These are phyloP conservation scores for Lactifluus subvellereus DNA, from an alignment of 768 basidiomycete genomes.

Conservation along the genomic window DNA sequence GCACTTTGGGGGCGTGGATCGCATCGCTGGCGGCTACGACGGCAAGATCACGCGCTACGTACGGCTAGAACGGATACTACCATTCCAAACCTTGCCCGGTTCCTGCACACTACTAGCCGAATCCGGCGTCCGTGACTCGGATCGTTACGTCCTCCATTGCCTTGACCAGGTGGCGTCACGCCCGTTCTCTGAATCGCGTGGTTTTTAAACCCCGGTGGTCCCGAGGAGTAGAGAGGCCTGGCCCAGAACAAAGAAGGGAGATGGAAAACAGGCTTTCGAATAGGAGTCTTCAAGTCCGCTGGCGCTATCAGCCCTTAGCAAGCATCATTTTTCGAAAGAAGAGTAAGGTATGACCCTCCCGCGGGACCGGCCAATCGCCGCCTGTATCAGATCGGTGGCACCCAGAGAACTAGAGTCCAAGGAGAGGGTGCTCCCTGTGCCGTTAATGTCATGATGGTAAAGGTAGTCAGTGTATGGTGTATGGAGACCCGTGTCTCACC, in stretches of 20 bases:
- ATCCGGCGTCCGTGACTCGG: slow-evolving; percentile 22
- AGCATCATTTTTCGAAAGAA: slow-evolving; percentile 19
- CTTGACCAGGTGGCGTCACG: slow-evolving; percentile 18
- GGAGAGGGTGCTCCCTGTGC: slow-evolving; percentile 19
- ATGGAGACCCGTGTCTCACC: slow-evolving; percentile 1
- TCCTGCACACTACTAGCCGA: slow-evolving; percentile 18
- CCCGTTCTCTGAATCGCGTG: slow-evolving; percentile 5
- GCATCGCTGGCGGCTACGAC: slow-evolving; percentile 16
- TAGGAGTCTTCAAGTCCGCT: slow-evolving; percentile 21
- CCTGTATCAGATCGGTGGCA: slow-evolving; percentile 22
- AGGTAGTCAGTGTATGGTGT: slow-evolving; percentile 9
- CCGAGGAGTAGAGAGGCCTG: slow-evolving; percentile 12
- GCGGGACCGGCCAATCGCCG: slow-evolving; percentile 23
- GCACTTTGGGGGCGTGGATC: slow-evolving; percentile 12
- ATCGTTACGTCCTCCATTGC: slow-evolving; percentile 19
- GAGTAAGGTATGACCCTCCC: slow-evolving; percentile 9
- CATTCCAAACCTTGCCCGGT: slow-evolving; percentile 18
- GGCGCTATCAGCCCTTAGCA: slow-evolving; percentile 5
- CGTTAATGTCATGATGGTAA: slow-evolving; percentile 16
- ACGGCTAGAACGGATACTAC: slow-evolving; percentile 21
- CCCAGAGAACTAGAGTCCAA: slow-evolving; percentile 19
- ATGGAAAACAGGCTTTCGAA: slow-evolving; percentile 11
- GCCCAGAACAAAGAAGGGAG: slow-evolving; percentile 13
- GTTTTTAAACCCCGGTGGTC: slow-evolving; percentile 18
- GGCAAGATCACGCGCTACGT: slow-evolving; percentile 22